These are phyloP conservation scores for Suzukiozyma palmioleophila DNA, from an alignment of 1,139 yeast genomes.

Conservation along the genomic window DNA sequence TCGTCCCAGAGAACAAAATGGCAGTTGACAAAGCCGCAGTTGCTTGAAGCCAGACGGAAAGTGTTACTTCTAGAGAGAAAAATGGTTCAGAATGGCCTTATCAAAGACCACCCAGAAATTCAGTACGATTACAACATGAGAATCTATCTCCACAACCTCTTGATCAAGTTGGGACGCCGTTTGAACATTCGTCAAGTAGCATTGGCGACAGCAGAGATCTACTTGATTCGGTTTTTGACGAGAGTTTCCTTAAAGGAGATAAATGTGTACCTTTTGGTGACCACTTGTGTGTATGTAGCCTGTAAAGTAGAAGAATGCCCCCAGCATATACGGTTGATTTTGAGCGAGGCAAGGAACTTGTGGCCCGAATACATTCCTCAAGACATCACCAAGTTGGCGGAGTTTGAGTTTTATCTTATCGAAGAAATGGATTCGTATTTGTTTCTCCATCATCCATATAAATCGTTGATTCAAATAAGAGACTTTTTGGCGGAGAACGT, in stretches of 20 bases:
- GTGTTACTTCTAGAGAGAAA: slow-evolving; percentile 38
- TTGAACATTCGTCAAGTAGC: slow-evolving; percentile 78
- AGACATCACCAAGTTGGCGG: slow-evolving; percentile 90
- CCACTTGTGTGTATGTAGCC: slow-evolving; percentile 84
- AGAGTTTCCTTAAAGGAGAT: slow-evolving; percentile 74
- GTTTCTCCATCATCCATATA: slow-evolving; percentile 86
- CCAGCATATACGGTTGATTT: slow-evolving; percentile 80
- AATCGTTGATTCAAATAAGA: slow-evolving; percentile 61
- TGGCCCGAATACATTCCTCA: slow-evolving; percentile 97
- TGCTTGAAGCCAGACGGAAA: slow-evolving; percentile 37
- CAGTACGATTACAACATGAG: slow-evolving; percentile 60
- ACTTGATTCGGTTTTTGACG: slow-evolving; percentile 68
- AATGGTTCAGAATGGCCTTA: slow-evolving; percentile 45
- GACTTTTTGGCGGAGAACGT: slow-evolving; percentile 33
- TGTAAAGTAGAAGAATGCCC: slow-evolving; percentile 96
- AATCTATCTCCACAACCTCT: slow-evolving; percentile 63
- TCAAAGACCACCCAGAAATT: slow-evolving; percentile 40
- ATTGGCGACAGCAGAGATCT: slow-evolving; percentile 84
- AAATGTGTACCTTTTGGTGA: slow-evolving; percentile 72
- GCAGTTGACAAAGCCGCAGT: slow-evolving; percentile 38
- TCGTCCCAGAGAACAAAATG: slow-evolving; percentile 42
- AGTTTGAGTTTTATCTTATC: slow-evolving; percentile 87
- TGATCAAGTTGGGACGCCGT: slow-evolving; percentile 74
- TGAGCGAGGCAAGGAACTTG: slow-evolving; percentile 77
- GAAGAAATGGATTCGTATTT: slow-evolving; percentile 84